Evolutionary conservation across 2,329 filamentous ascomycete species (phyloP).

Genomic region (Mollisiaceae sp.): DNA sequence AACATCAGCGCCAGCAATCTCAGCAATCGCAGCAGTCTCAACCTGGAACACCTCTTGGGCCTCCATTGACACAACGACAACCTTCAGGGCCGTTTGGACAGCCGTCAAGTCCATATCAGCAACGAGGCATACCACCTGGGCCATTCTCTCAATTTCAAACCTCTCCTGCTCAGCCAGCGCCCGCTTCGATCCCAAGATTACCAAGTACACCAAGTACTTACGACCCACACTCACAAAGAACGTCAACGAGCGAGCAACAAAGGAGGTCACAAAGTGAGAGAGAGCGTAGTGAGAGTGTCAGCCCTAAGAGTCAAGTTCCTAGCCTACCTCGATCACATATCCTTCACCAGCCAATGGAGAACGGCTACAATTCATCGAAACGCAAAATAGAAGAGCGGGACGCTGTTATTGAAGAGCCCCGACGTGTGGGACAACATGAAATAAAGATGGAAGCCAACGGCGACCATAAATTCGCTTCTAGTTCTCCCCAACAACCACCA

Average conservation of each 20-base stretch:
- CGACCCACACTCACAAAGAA: slow-evolving; percentile 53
- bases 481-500: slow-evolving; percentile 47
- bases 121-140: slow-evolving; percentile 47
- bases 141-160: slow-evolving; percentile 38
- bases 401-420: slow-evolving; percentile 28
- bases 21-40: slow-evolving; percentile 39
- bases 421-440: slow-evolving; percentile 27
- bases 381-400: slow-evolving; percentile 41
- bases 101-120: slow-evolving; percentile 65
- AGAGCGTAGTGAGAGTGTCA: slow-evolving; percentile 75
- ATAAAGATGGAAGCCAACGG: slow-evolving; percentile 33
- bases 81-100: slow-evolving; percentile 53
- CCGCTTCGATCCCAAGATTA: slow-evolving; percentile 48
- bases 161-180: slow-evolving; percentile 45
- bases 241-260: slow-evolving; percentile 47
- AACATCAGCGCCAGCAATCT: slow-evolving; percentile 39
- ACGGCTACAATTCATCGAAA: slow-evolving; percentile 32
- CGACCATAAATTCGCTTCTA: slow-evolving; percentile 25
- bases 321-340: slow-evolving; percentile 35
- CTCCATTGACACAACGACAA: slow-evolving; percentile 53
- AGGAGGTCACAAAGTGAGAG: slow-evolving; percentile 63
- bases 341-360: slow-evolving; percentile 31
- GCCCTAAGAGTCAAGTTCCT: slow-evolving; percentile 72
- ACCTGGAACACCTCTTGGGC: slow-evolving; percentile 53
- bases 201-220: slow-evolving; percentile 50